Evolutionary conservation across 1,284 basidiomycete species (phyloP).

Genomic region (Porodaedalea pini): DNA sequence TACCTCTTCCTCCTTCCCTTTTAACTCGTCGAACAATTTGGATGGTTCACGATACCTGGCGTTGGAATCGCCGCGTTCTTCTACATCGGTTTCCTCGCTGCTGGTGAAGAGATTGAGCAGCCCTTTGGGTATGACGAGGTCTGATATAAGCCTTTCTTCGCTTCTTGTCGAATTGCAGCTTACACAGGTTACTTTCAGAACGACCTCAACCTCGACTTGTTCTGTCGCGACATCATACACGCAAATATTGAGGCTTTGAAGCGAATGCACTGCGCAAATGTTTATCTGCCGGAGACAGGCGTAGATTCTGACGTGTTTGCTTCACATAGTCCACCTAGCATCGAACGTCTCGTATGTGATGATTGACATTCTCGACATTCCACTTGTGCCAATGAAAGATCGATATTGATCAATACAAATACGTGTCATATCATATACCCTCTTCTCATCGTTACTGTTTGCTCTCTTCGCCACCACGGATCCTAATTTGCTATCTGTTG

Average conservation of each 20-base stretch:
- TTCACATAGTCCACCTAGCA: too few relatives aligned
- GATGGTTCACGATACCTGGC: constrained; percentile 57
- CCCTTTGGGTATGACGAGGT: constrained; percentile 65
- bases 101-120: constrained; percentile 67
- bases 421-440: too few relatives aligned
- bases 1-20: constrained; percentile 69
- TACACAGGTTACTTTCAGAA: constrained; percentile 38
- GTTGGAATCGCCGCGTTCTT: constrained; percentile 61
- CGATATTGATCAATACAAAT: too few relatives aligned
- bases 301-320: too few relatives aligned
- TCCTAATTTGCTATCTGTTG: too few relatives aligned
- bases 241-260: constrained; percentile 49
- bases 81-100: constrained; percentile 61
- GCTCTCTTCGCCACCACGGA: too few relatives aligned
- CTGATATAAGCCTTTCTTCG: constrained; percentile 19
- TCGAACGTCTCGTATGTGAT: too few relatives aligned
- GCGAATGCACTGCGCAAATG: constrained; percentile 44
- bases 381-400: too few relatives aligned
- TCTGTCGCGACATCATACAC: constrained; percentile 51
- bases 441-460: too few relatives aligned
- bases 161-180: neutral
- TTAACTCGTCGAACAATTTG: constrained; percentile 56
- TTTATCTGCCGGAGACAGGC: constrained; percentile 32
- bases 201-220: constrained; percentile 61
- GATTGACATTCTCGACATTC: too few relatives aligned